These are phyloP conservation scores for Ogataea pignaliae DNA, from an alignment of 805 yeast genomes.

Conservation along the genomic window DNA sequence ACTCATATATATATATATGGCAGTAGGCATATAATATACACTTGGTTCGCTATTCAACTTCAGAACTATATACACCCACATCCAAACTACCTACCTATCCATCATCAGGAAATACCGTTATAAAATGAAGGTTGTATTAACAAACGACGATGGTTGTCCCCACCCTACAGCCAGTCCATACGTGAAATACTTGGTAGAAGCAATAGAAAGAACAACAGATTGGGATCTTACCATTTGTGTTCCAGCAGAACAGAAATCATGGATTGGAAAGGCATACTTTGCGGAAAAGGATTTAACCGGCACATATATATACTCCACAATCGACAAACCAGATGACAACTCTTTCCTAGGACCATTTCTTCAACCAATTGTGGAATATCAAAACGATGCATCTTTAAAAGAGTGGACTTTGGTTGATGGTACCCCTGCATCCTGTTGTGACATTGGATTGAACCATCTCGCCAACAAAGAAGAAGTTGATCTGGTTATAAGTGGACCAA, in stretches of 20 bases:
- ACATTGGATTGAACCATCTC: slow-evolving; percentile 72
- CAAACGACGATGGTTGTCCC: slow-evolving; percentile 56
- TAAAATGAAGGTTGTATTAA: slow-evolving; percentile 2
- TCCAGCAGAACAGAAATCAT: slow-evolving; percentile 75
- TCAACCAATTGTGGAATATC: slow-evolving; percentile 35
- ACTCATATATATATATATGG: too few species aligned
- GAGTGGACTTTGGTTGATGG: slow-evolving; percentile 82
- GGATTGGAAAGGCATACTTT: slow-evolving; percentile 94
- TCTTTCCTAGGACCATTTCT: slow-evolving; percentile 59
- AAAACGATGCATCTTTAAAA: slow-evolving; percentile 36
- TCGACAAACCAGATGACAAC: slow-evolving; percentile 35
- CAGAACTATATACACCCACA: too few species aligned
- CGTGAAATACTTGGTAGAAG: slow-evolving; percentile 67
- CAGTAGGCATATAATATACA: too few species aligned
- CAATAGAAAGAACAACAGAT: slow-evolving; percentile 52
- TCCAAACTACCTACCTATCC: too few species aligned
- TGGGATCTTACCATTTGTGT: slow-evolving; percentile 78
- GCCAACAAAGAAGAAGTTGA: slow-evolving; percentile 56
- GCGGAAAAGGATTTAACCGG: slow-evolving; percentile 58
- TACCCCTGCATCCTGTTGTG: slow-evolving; percentile 89
- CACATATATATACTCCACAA: slow-evolving; percentile 52
- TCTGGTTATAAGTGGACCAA: slow-evolving; percentile 84
- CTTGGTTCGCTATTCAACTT: too few species aligned
- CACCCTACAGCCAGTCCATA: slow-evolving; percentile 70
- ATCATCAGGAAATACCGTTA: not conserved